Percentiles rank a stretch among this genome's conserved stretches.
Evolutionary conservation across 306 rosid genomes (phyloP).

Genomic region (Erythrophleum fordii): DNA sequence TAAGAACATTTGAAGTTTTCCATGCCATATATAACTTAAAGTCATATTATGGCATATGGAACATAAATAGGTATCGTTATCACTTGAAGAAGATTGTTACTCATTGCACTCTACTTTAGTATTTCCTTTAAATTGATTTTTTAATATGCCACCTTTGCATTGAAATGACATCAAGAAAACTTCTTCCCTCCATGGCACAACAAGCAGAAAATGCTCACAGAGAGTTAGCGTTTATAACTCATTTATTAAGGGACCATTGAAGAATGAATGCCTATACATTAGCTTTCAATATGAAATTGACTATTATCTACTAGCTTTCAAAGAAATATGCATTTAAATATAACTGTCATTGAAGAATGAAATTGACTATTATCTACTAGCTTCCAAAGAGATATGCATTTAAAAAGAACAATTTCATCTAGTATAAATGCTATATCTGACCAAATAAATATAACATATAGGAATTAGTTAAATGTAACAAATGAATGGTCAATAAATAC

Average conservation of each 20-base stretch:
- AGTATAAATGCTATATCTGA: not conserved
- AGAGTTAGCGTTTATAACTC: no score
- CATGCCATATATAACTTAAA: not conserved
- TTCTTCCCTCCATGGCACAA: not conserved
- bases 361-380: not conserved
- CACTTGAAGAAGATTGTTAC: conserved; percentile 15
- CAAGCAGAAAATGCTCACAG: no score
- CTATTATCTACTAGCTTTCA: not conserved
- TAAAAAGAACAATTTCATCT: not conserved
- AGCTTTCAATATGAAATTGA: no score
- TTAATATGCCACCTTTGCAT: no score
- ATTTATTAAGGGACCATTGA: no score
- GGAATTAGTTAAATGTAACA: not conserved
- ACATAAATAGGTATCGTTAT: not conserved
- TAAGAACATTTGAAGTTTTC: not conserved
- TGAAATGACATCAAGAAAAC: no score
- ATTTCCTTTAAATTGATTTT: no score
- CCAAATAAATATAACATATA: not conserved
- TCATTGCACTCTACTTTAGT: not conserved
- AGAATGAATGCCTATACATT: no score
- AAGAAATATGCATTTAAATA: not conserved
- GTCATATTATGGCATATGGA: not conserved
- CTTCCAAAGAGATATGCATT: not conserved
- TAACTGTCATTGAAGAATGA: no score
- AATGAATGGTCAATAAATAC: not conserved